phyloP scores from a whole-genome alignment of 208 protist species.

The Leishmania tarentolae region DNA sequence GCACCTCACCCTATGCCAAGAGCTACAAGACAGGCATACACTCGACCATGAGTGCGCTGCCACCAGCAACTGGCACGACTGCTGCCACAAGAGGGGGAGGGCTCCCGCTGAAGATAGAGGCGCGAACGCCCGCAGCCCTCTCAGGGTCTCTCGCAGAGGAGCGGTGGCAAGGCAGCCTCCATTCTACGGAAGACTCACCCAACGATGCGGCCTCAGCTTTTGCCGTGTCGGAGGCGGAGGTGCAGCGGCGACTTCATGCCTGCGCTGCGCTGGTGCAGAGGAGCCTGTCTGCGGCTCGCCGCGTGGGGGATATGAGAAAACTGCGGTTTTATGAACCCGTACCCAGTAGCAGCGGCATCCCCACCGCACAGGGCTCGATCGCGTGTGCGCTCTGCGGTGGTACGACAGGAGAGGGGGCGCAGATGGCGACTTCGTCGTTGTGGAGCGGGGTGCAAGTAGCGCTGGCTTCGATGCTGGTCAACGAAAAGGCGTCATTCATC shows the following conservation, averaged over 20 bases:
- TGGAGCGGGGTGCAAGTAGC: constrained; percentile 33
- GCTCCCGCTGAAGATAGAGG: neutral
- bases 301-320: neutral
- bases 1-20: neutral
- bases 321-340: constrained; percentile 1
- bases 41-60: no score
- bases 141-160: no score
- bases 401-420: constrained; percentile 8
- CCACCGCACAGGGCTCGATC: constrained; percentile 1
- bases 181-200: no score
- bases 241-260: constrained; percentile 5
- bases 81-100: neutral
- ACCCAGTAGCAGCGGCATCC: no score
- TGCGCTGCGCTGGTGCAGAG: constrained; percentile 21
- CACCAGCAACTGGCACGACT: no score
- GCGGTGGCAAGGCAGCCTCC: no score
- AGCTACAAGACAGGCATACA: no score
- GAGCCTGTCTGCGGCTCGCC: constrained; percentile 13
- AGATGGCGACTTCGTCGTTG: constrained; percentile 12
- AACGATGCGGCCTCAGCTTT: no score
- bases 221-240: neutral
- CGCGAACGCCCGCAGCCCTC: no score
- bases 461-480: constrained; percentile 28
- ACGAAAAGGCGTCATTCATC: constrained; percentile 30
- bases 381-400: constrained; percentile 5